Conservation (phyloP, 768 basidiomycete species). For the Hortiboletus flavorubellus region DNA sequence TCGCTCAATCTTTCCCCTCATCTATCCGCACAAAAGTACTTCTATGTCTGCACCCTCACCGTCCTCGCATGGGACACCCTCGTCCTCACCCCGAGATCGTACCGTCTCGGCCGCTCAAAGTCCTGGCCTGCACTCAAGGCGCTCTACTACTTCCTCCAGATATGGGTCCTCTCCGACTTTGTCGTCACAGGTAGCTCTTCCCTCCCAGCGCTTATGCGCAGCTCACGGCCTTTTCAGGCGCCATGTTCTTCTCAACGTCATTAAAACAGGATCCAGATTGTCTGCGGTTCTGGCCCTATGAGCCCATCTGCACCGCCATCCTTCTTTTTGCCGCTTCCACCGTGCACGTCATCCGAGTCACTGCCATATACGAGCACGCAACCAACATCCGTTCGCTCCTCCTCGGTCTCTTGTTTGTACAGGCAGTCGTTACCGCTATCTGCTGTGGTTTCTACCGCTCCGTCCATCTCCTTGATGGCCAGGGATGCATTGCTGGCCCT, state of each 20-base stretch:
- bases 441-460: constrained; percentile 78
- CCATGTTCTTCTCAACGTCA: constrained; percentile 80
- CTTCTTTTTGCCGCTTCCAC: constrained; percentile 68
- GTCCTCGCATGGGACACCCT: constrained; percentile 89
- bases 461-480: constrained; percentile 70
- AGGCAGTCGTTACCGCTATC: constrained; percentile 69
- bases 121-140: constrained; percentile 78
- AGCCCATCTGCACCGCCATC: constrained; percentile 81
- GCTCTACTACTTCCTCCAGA: constrained; percentile 67
- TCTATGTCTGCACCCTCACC: constrained; percentile 85
- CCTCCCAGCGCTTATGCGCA: background rate
- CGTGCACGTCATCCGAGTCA: constrained; percentile 74
- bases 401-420: constrained; percentile 57
- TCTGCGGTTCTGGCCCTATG: constrained; percentile 73
- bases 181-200: constrained; percentile 57
- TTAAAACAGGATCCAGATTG: constrained; percentile 56
- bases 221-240: constrained; percentile 42
- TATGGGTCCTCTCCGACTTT: constrained; percentile 81
- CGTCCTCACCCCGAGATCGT: constrained; percentile 76
- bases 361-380: constrained; percentile 69
- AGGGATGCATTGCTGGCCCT: constrained; percentile 86
- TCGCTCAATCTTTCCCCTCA: constrained; percentile 75
- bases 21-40: constrained; percentile 84
- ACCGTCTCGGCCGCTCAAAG: constrained; percentile 58
- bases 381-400: constrained; percentile 52